These are phyloP conservation scores for Ogataea methanolica DNA, from an alignment of 805 yeast species.

Conservation along the genomic window DNA sequence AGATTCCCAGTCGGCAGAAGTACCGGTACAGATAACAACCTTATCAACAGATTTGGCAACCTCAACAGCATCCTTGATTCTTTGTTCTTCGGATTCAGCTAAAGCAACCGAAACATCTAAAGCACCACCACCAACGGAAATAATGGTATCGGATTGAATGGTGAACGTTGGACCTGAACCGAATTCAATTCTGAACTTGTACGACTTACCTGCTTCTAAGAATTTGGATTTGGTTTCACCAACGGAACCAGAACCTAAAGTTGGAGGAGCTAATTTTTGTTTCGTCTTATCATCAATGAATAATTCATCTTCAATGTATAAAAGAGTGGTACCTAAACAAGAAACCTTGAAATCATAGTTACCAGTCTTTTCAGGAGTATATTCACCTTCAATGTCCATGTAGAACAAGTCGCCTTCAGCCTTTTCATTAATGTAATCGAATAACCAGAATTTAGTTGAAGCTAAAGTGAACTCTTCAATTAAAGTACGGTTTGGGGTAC, in stretches of 20 bases:
- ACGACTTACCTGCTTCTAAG: conserved; percentile 31
- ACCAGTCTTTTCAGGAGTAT: conserved; percentile 33
- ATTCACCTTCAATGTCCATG: conserved; percentile 36
- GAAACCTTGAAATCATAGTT: conserved; percentile 37
- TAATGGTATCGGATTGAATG: conserved; percentile 14
- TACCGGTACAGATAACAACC: conserved; percentile 48
- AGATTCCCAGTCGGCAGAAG: conserved; percentile 52
- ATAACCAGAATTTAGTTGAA: conserved; percentile 14
- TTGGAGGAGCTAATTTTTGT: conserved; percentile 36
- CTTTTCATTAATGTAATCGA: conserved; percentile 21
- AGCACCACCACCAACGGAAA: conserved; percentile 32
- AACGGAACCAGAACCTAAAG: conserved; percentile 32
- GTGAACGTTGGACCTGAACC: conserved; percentile 37
- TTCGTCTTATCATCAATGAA: conserved; percentile 42
- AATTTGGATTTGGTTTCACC: conserved; percentile 16
- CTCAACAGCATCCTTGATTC: conserved; percentile 39
- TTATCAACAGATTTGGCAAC: conserved; percentile 49
- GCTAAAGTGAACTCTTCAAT: conserved; percentile 25
- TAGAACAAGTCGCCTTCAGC: conserved; percentile 28
- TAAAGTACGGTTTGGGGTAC: conserved; percentile 17
- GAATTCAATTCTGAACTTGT: conserved; percentile 36
- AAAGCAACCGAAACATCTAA: conserved; percentile 9
- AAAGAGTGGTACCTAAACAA: conserved; percentile 38
- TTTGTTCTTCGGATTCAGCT: conserved; percentile 27
- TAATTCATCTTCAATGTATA: conserved; percentile 38